Conservation (phyloP, 176 grass and related monocot species). For the Musa beccarii region DNA sequence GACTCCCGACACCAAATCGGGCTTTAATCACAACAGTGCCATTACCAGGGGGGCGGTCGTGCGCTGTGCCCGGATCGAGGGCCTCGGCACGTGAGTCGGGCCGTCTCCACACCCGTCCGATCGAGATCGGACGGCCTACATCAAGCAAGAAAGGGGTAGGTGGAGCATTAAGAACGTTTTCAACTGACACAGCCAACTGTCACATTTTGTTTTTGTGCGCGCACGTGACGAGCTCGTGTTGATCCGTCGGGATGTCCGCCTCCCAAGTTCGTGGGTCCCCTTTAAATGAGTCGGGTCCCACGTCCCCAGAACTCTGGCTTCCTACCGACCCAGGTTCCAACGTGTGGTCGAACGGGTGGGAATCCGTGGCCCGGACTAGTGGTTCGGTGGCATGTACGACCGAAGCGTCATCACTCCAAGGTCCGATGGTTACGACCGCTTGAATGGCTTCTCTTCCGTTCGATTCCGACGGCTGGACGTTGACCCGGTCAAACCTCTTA, state of each 20-base stretch:
- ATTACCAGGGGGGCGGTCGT: neutral
- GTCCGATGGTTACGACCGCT: too few relatives aligned
- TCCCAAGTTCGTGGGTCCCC: too few relatives aligned
- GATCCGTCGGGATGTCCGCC: neutral
- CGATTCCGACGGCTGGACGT: too few relatives aligned
- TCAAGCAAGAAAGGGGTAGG: neutral
- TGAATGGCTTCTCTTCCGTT: too few relatives aligned
- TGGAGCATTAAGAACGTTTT: neutral
- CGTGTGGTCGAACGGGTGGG: too few relatives aligned
- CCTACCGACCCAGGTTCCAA: too few relatives aligned
- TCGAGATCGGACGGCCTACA: neutral
- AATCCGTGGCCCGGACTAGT: too few relatives aligned
- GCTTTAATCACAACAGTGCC: neutral
- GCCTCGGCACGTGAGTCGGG: neutral
- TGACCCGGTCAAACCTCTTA: too few relatives aligned
- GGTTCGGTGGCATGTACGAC: too few relatives aligned
- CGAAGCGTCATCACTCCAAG: too few relatives aligned
- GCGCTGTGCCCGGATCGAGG: neutral
- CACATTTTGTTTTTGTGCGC: neutral
- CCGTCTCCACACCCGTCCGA: neutral
- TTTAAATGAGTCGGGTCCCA: too few relatives aligned
- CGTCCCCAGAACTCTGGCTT: too few relatives aligned
- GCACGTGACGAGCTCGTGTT: neutral
- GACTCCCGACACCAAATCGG: neutral
- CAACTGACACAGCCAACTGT: neutral